Conservation (phyloP, 2,329 filamentous ascomycete genomes). For the Clarireedia paspali region DNA sequence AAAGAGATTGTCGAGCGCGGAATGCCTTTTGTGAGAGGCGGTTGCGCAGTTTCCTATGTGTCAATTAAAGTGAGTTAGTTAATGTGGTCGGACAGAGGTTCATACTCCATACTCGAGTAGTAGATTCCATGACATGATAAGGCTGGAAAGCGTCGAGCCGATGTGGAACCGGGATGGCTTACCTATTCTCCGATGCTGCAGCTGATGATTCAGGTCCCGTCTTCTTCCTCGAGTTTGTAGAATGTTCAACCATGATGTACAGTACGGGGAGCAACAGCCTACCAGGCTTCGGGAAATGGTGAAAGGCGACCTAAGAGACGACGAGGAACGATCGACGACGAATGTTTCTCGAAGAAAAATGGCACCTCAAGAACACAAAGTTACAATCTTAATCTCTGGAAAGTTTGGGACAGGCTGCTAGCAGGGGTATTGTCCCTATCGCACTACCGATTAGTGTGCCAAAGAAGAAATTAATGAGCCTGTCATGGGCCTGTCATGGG, state of each 20-base stretch:
- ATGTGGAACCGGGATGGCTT: background rate
- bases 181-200: conserved; percentile 8
- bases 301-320: no score
- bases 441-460: no score
- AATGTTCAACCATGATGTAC: conserved; percentile 5
- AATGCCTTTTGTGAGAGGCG: conserved; percentile 8
- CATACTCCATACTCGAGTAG: background rate
- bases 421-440: no score
- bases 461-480: no score
- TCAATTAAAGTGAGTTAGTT: background rate
- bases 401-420: no score
- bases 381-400: no score
- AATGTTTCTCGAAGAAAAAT: no score
- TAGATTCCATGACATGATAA: background rate
- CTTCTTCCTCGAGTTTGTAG: background rate
- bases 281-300: no score
- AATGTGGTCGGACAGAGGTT: background rate
- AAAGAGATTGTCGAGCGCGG: conserved; percentile 4
- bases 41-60: conserved; percentile 3
- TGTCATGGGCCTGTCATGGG: no score
- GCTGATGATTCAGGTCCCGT: background rate
- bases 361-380: no score
- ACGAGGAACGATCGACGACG: no score
- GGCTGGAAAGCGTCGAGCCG: background rate
- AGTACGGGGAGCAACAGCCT: no score